Evolutionary conservation across 1,284 basidiomycete species (phyloP), one percentile per base, ranked within the genome.

Genomic region (Sporisorium sorghi): DNA sequence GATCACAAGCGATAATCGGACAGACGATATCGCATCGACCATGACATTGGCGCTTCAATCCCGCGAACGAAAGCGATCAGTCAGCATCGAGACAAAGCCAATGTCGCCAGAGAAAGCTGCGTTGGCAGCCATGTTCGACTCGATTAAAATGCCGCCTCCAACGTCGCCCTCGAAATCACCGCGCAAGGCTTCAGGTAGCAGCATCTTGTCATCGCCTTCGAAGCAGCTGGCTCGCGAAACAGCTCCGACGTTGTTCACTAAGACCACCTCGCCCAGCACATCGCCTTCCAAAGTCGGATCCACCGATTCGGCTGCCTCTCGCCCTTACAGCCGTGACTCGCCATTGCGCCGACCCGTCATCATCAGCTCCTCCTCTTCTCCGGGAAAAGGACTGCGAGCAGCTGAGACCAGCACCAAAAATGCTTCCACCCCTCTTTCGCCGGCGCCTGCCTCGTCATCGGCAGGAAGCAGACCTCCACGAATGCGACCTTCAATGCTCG

Each of bases 51-150:
- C 32, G 30, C 17, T 63, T 6, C 42, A 58, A 14, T 63, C 66
- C 12, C 66, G 59, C 42, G 33, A 39, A 19, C 59, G 59, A 28
- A 63, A 57, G 52, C 15, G 23, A 15, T 11, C 30, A 8, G 32
- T 35, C 19, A 32, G 33, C n/a, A 10, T 42, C 8, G 55, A 58
- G 15, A 7, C n/a, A n/a, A 74, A 74, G 49, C 58, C 66, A 2
- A 74, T 74, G 65, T 69, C 66, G 15, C 72, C 72, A n/a, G 72
- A 74, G 39, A 69, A 69, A 32, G 58, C 58, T 10, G 72, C 72
- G 8, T 37, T 74, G 2, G 72, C 72, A 11, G 72, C 72, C 37
- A 74, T 69, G 51, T 74, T 74, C 24, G 72, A 74, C 23, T 61
- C 66, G 11, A 74, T 74, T 59, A 50, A 55, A 28, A 74, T 74